Base-by-base conservation (phyloP, 331 rosid genomes). In the Phaseolus coccineus region DNA sequence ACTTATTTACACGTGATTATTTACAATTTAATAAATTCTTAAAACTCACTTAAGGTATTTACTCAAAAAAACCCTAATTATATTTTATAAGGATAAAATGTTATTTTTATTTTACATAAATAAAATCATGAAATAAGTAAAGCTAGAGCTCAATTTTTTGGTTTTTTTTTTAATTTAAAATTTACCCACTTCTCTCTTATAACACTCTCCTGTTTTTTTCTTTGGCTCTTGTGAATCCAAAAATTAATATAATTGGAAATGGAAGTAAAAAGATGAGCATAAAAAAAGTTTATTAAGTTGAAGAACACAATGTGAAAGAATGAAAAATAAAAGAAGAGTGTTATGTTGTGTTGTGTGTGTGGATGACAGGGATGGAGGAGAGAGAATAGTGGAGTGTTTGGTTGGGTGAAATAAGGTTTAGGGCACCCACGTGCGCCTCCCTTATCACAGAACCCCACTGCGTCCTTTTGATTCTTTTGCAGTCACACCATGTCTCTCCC, bases 391-490 rank as follows among this genome's bases (percentile, higher is more conserved):
- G 46, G 46, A 0, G 46, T 40, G 69, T 58, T 40, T 78, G 46
- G 86, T 66, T 52, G 67, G 85, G 88, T 87, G 82, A 89, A 86
- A 81, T 65, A 84, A 88, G 84, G 77, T 87, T 84, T 85, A 85
- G 83, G 81, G 46, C 8, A 77, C 82, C 97, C 97, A 94, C 98
- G 98, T 91, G 97, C 90, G 84, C 81, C 75, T 57, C 80, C 85
- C 77, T 68, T 73, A 88, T 89, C 91, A 79, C 0, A 42, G 84
- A 31, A 81, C 93, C 98, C 96, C 88, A 88, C 94, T 86, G 67
- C 35, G 56, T 50, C 59, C 85, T 81, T 74, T 73, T 39, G 86
- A 87, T 80, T 83, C 91, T 66, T 42, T 67, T 81, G 40, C 74
- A 73, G 50, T 85, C 86, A 77, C 69, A 31, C 6, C 52, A 5